Percentiles rank a stretch among this genome's conserved stretches.
Evolutionary conservation across 768 basidiomycete species (phyloP).

Genomic region (Russula ochroleuca): DNA sequence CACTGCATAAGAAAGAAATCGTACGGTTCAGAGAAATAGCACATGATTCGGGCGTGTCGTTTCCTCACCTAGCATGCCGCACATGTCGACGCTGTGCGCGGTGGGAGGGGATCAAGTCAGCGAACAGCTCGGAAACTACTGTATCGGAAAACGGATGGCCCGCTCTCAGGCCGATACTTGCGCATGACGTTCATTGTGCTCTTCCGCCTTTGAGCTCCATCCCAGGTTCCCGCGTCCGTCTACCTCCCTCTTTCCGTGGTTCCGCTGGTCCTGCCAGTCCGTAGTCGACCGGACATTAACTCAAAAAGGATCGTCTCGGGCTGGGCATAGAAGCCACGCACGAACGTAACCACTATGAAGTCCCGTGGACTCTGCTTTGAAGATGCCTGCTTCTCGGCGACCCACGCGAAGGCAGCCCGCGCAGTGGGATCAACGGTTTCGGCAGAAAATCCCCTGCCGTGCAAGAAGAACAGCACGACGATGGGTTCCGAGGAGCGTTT

Average conservation of each 20-base stretch:
- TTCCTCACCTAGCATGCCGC: conserved; percentile 41
- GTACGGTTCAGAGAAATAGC: neutral
- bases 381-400: conserved; percentile 25
- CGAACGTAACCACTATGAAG: conserved; percentile 46
- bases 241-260: conserved; percentile 45
- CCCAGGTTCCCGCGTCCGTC: conserved; percentile 38
- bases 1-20: conserved; percentile 31
- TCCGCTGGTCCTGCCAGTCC: conserved; percentile 46
- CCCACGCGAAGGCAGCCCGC: conserved; percentile 34
- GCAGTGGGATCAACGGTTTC: conserved; percentile 36
- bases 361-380: conserved; percentile 35
- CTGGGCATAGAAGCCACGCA: conserved; percentile 30
- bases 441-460: conserved; percentile 42
- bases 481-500: conserved; percentile 25
- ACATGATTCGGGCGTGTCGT: neutral
- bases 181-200: conserved; percentile 45
- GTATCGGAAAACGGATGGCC: neutral
- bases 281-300: neutral
- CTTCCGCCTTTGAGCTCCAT: conserved; percentile 35
- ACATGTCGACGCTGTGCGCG: conserved; percentile 45
- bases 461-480: conserved; percentile 44
- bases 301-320: neutral
- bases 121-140: neutral
- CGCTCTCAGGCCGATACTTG: conserved; percentile 28
- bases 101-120: conserved; percentile 20